Conservation (phyloP, 23 red algal genomes). For the Gracilaria caudata region DNA sequence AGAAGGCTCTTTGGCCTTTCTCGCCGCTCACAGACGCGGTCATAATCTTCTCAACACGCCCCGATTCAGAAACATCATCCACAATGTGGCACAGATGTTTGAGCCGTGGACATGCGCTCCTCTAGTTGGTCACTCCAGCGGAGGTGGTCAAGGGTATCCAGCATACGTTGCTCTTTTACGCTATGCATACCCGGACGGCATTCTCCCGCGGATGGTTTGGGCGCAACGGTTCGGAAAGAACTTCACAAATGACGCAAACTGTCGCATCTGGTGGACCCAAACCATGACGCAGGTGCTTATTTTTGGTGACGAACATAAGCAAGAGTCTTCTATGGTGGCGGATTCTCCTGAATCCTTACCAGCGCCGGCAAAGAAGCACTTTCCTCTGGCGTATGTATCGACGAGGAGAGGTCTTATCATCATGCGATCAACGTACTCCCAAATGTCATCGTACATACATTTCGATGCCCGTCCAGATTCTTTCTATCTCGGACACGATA, state of each 20-base stretch:
- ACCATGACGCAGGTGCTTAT: constrained; percentile 46
- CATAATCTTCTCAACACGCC: constrained; percentile 30
- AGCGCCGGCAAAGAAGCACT: not conserved
- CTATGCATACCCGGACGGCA: constrained; percentile 65
- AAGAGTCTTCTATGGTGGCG: not conserved
- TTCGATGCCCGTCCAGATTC: constrained; percentile 65
- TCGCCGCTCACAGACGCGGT: constrained; percentile 44
- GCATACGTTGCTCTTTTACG: constrained; percentile 14
- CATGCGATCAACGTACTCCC: constrained; percentile 19
- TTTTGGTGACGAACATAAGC: constrained; percentile 53
- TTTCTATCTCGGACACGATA: constrained; percentile 66
- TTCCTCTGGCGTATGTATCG: constrained; percentile 34
- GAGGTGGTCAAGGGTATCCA: constrained; percentile 50
- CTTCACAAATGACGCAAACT: constrained; percentile 27
- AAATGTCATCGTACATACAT: constrained; percentile 51
- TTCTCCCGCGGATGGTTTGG: constrained; percentile 47
- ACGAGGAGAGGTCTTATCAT: constrained; percentile 61
- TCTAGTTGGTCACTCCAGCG: constrained; percentile 65
- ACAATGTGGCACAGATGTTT: constrained; percentile 51
- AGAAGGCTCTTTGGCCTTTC: constrained; percentile 57
- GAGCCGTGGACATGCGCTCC: constrained; percentile 61
- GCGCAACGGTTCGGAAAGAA: constrained; percentile 46
- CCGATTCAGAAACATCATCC: constrained; percentile 61
- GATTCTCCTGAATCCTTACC: constrained; percentile 38
- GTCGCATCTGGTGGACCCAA: constrained; percentile 44